Evolutionary conservation across 352 stramenopile genomes (phyloP).

Genomic region (Phytophthora pseudosyringae): DNA sequence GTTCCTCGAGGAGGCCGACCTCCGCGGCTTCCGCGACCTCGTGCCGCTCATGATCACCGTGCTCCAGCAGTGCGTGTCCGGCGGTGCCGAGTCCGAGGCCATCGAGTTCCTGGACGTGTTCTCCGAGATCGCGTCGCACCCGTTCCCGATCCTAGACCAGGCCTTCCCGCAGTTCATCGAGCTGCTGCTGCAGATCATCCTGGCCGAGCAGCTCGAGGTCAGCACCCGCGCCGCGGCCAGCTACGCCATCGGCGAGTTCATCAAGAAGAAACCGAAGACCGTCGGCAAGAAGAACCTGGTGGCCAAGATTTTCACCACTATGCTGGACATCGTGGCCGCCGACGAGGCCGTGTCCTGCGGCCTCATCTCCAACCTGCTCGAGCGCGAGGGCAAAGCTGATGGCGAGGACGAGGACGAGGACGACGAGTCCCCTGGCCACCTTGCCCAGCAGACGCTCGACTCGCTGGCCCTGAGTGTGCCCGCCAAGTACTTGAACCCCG

Average conservation of each 20-base stretch:
- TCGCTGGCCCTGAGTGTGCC: slow-evolving; percentile 81
- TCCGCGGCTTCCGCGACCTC: slow-evolving; percentile 74
- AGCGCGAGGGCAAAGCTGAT: slow-evolving; percentile 64
- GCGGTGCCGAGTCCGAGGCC: slow-evolving; percentile 77
- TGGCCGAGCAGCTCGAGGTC: slow-evolving; percentile 77
- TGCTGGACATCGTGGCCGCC: slow-evolving; percentile 83
- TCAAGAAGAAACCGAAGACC: slow-evolving; percentile 92
- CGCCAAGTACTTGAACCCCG: slow-evolving; percentile 82
- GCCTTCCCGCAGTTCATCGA: slow-evolving; percentile 83
- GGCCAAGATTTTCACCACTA: slow-evolving; percentile 85
- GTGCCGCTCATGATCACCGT: slow-evolving; percentile 88
- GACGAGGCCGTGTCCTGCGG: slow-evolving; percentile 85
- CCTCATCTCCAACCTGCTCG: slow-evolving; percentile 83
- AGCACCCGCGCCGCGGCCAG: slow-evolving; percentile 82
- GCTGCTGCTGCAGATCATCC: slow-evolving; percentile 83
- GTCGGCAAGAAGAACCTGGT: slow-evolving; percentile 87
- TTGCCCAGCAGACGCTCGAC: slow-evolving; percentile 88
- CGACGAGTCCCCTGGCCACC: slow-evolving; percentile 79
- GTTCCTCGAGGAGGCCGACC: slow-evolving; percentile 81
- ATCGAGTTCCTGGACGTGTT: slow-evolving; percentile 90
- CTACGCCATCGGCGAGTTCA: slow-evolving; percentile 85
- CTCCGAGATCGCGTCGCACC: slow-evolving; percentile 84
- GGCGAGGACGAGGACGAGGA: slow-evolving; percentile 78
- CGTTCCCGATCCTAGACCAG: slow-evolving; percentile 86
- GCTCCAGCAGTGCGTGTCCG: slow-evolving; percentile 84